Evolutionary conservation across 2,329 filamentous ascomycete genomes (phyloP).

Genomic region (Teratosphaeria destructans): DNA sequence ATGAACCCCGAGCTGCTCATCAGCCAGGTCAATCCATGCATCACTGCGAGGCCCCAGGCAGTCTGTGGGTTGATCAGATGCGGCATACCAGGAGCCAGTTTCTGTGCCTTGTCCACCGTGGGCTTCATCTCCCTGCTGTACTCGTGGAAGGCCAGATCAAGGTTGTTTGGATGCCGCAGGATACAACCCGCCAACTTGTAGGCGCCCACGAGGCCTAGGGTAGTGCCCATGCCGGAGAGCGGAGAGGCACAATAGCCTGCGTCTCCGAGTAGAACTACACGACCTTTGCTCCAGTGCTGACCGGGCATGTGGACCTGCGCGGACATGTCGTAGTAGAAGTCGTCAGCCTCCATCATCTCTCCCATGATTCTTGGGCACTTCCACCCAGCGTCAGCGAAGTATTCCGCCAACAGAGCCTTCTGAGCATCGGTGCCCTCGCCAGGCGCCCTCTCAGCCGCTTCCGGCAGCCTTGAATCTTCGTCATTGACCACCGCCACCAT

Average conservation of each 20-base stretch:
- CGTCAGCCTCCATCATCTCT: constrained; percentile 19
- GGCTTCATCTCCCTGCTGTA: constrained; percentile 16
- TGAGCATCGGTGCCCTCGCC: constrained; percentile 14
- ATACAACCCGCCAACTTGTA: constrained; percentile 25
- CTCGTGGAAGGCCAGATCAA: constrained; percentile 5
- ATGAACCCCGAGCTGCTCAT: background rate
- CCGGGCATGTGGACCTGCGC: constrained; percentile 21
- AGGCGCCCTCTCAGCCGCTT: constrained; percentile 6
- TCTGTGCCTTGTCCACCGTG: constrained; percentile 13
- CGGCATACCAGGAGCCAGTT: constrained; percentile 4
- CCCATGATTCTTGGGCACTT: constrained; percentile 15
- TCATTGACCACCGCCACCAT: constrained; percentile 17
- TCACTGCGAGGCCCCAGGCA: constrained; percentile 3
- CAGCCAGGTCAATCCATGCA: background rate
- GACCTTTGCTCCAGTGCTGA: constrained; percentile 18
- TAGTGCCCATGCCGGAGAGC: constrained; percentile 27
- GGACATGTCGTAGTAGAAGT: constrained; percentile 25
- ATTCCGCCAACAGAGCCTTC: constrained; percentile 18
- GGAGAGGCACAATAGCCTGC: constrained; percentile 23
- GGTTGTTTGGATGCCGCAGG: constrained; percentile 8
- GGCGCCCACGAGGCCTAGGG: constrained; percentile 24
- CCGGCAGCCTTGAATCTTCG: constrained; percentile 9
- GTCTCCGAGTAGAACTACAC: constrained; percentile 23
- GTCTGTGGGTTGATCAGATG: constrained; percentile 5
- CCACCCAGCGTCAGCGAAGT: constrained; percentile 20